Percentiles rank a stretch among this genome's conserved stretches.
Evolutionary conservation across 2,329 filamentous ascomycete species (phyloP).

Genomic region (Penicillium sumatraense): DNA sequence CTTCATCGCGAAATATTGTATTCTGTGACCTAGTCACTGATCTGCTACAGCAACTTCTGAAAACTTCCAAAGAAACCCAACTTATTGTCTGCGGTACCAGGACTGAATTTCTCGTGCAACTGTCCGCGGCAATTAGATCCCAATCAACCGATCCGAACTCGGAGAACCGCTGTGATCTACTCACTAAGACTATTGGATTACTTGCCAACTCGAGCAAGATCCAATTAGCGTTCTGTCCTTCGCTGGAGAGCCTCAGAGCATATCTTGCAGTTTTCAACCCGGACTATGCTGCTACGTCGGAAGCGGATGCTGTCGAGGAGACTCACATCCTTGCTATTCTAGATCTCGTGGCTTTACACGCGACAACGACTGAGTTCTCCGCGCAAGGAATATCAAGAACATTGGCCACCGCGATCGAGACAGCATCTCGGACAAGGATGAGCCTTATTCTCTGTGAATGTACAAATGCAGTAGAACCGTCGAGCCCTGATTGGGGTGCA

Average conservation of each 20-base stretch:
- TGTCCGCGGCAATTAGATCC: slow-evolving; percentile 55
- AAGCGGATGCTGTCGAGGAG: neutral
- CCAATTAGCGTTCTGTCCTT: slow-evolving; percentile 72
- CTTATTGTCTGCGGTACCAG: slow-evolving; percentile 73
- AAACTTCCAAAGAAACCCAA: slow-evolving; percentile 60
- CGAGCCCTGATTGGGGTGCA: slow-evolving; percentile 35
- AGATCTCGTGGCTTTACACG: slow-evolving; percentile 48
- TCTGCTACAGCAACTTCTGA: slow-evolving; percentile 68
- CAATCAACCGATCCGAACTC: slow-evolving; percentile 20
- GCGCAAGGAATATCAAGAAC: slow-evolving; percentile 54
- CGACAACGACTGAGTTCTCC: slow-evolving; percentile 51
- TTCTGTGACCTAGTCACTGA: slow-evolving; percentile 57
- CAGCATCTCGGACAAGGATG: slow-evolving; percentile 33
- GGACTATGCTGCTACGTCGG: neutral
- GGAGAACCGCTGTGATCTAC: slow-evolving; percentile 47
- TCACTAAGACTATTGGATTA: slow-evolving; percentile 70
- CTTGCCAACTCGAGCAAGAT: slow-evolving; percentile 71
- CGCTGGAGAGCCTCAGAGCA: slow-evolving; percentile 76
- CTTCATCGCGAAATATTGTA: slow-evolving; percentile 28
- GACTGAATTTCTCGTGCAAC: slow-evolving; percentile 65
- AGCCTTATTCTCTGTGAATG: slow-evolving; percentile 49
- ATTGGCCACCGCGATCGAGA: slow-evolving; percentile 46
- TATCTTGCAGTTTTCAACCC: slow-evolving; percentile 64
- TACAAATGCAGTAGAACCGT: slow-evolving; percentile 33
- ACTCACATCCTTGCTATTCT: slow-evolving; percentile 44